Conservation (phyloP, 2,329 filamentous ascomycete species). For the Samsoniella hepiali region DNA sequence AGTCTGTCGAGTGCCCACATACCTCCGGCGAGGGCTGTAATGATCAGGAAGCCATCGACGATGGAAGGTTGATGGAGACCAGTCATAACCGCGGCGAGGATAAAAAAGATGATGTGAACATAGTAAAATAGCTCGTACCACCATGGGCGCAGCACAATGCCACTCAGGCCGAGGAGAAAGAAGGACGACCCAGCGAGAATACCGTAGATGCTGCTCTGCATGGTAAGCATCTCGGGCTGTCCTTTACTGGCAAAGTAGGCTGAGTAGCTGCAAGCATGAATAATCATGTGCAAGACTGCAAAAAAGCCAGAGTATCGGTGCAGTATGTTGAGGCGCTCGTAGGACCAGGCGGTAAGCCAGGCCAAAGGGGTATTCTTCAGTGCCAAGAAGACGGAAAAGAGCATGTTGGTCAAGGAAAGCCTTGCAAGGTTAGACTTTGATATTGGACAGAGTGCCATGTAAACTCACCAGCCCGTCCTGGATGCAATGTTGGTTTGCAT, state of each 20-base stretch:
- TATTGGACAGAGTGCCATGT: too few species aligned
- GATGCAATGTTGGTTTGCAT: constrained; percentile 35
- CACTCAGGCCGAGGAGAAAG: constrained; percentile 42
- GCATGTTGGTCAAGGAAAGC: constrained; percentile 44
- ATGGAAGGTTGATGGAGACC: constrained; percentile 51
- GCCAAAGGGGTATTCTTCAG: constrained; percentile 58
- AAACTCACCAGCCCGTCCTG: constrained; percentile 37
- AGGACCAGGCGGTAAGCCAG: constrained; percentile 51
- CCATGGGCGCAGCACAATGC: constrained; percentile 41
- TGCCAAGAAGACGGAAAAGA: constrained; percentile 51
- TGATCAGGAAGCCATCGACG: constrained; percentile 39
- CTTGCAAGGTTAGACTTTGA: constrained; percentile 23
- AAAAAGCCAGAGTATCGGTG: constrained; percentile 53
- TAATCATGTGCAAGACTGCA: constrained; percentile 42
- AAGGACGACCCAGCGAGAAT: constrained; percentile 48
- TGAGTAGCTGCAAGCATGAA: constrained; percentile 46
- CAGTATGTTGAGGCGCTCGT: constrained; percentile 57
- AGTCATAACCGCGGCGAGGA: constrained; percentile 45
- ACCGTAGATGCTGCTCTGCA: constrained; percentile 42
- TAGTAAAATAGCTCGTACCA: constrained; percentile 57
- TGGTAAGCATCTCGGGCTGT: constrained; percentile 32
- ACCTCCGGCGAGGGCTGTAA: constrained; percentile 40
- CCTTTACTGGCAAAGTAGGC: constrained; percentile 36
- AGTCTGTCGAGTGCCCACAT: constrained; percentile 52
- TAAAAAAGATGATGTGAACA: constrained; percentile 48